Evolutionary conservation across 805 yeast genomes (phyloP).

Genomic region (Blastobotrys muscicola): DNA sequence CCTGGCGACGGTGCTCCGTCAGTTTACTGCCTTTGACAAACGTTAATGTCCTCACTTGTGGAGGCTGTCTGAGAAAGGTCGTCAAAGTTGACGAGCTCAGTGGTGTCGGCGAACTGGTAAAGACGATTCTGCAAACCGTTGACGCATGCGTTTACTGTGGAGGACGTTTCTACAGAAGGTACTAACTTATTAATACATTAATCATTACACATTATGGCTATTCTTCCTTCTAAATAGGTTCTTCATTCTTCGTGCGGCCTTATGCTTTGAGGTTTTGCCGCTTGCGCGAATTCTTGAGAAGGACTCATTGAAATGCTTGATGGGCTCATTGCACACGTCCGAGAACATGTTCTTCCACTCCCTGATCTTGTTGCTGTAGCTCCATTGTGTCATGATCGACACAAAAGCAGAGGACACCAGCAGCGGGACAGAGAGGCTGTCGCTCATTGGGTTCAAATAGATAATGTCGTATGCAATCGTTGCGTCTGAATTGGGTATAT

Average conservation of each 20-base stretch:
- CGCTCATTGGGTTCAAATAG: too few relatives aligned
- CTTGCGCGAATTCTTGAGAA: too few relatives aligned
- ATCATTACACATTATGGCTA: too few relatives aligned
- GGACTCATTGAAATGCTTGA: too few relatives aligned
- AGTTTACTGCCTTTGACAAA: constrained; percentile 27
- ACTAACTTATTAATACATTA: not conserved
- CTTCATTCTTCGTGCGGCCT: too few relatives aligned
- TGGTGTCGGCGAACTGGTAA: constrained; percentile 6
- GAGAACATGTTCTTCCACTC: too few relatives aligned
- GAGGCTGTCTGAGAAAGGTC: constrained; percentile 21
- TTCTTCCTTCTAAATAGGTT: too few relatives aligned
- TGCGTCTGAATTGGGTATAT: too few relatives aligned
- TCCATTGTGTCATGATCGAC: constrained; percentile 7
- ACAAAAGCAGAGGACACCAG: constrained; percentile 6
- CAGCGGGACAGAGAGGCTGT: too few relatives aligned
- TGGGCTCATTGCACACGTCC: too few relatives aligned
- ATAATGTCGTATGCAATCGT: too few relatives aligned
- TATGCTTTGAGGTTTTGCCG: too few relatives aligned
- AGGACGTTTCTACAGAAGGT: constrained; percentile 13
- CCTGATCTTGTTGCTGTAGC: not conserved
- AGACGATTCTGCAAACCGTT: constrained; percentile 15
- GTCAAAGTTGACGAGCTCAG: constrained; percentile 5
- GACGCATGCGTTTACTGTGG: constrained; percentile 25
- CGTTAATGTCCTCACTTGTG: constrained; percentile 20
- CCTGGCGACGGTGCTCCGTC: constrained; percentile 29